Base-by-base conservation (phyloP, 2,329 filamentous ascomycete species). In the Metarhizium brunneum region DNA sequence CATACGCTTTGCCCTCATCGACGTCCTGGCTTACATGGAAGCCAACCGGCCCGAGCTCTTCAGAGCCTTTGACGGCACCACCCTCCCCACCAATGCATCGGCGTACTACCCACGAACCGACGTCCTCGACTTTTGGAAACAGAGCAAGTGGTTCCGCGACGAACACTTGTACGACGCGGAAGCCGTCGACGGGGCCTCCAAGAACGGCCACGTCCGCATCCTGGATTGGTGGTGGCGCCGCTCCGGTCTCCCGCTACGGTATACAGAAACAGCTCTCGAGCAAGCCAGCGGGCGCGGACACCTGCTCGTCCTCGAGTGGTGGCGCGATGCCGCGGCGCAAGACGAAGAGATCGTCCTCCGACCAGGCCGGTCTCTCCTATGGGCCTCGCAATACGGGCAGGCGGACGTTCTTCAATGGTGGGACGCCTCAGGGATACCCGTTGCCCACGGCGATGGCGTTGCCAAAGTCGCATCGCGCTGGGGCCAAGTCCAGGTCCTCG, bases 191-290 rank as follows among this genome's bases (percentile, higher is more conserved):
- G 88, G 88, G 35, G 92, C 92, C 6, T 95, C 89, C 1, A 86
- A 87, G 54, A 87, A 90, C 56, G 92, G 92, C 4, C 94, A 91
- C 62, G 81, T 95, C 14, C 83, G 89, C 60, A 86, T 95, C 0
- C 79, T 97, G 1, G 88, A 96, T 64, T 95, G 90, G 88, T 97
- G 92, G 92, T 87, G 88, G 67, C 80, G 86, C 25, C 90, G 87
- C 7, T 83, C 81, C 0, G 88, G 87, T 0, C 77, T 96, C 2
- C 83, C 86, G 2, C 77, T 96, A 20, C 86, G 89, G 61, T 96
- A 94, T 70, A 95, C 88, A 11, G 90, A 96, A 68, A 80, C 85
- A 5, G 90, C 92, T 0, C 80, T 97, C 18, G 92, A 96, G 70
- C 87, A 92, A 64, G 92, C 92, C 35, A 92, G 87, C 57, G 85